phyloP scores from a whole-genome alignment of 495 filamentous ascomycete genomes.

The Terfezia boudieri region DNA sequence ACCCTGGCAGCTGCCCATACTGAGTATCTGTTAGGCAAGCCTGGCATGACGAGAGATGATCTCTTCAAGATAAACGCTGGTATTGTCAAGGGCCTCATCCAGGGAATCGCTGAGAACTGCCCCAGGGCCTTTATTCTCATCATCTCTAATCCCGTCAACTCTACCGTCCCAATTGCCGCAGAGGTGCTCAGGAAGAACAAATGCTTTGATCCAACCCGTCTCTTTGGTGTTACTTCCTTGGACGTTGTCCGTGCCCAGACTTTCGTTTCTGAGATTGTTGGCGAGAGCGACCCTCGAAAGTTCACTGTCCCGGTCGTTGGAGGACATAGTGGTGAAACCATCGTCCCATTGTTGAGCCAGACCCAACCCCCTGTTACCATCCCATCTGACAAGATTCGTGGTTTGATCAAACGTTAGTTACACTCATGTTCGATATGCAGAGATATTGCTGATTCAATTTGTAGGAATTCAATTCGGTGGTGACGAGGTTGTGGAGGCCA shows the following conservation, averaged over 20 bases:
- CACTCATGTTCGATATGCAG: neutral
- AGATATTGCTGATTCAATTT: conserved; percentile 1
- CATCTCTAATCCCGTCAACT: conserved; percentile 99
- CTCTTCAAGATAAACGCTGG: conserved; percentile 97
- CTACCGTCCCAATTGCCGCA: conserved; percentile 89
- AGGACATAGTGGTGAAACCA: conserved; percentile 92
- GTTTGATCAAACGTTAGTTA: conserved; percentile 56
- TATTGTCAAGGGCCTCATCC: conserved; percentile 70
- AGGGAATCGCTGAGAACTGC: conserved; percentile 61
- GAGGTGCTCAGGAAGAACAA: conserved; percentile 82
- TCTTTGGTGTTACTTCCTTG: conserved; percentile 95
- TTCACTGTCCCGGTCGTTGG: conserved; percentile 79
- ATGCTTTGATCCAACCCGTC: conserved; percentile 77
- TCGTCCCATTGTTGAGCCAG: conserved; percentile 92
- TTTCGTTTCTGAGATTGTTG: conserved; percentile 69
- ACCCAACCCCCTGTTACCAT: conserved; percentile 57
- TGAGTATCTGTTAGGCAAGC: conserved; percentile 47
- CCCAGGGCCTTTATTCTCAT: conserved; percentile 85
- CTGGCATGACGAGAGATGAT: conserved; percentile 97
- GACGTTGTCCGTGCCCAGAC: conserved; percentile 97
- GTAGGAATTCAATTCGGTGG: conserved; percentile 85
- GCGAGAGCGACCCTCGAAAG: conserved; percentile 58
- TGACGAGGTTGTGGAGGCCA: conserved; percentile 95
- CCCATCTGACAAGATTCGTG: conserved; percentile 66
- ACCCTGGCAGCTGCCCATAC: neutral